Base-by-base conservation (phyloP, 768 basidiomycete genomes). In the Gyrodon lividus region DNA sequence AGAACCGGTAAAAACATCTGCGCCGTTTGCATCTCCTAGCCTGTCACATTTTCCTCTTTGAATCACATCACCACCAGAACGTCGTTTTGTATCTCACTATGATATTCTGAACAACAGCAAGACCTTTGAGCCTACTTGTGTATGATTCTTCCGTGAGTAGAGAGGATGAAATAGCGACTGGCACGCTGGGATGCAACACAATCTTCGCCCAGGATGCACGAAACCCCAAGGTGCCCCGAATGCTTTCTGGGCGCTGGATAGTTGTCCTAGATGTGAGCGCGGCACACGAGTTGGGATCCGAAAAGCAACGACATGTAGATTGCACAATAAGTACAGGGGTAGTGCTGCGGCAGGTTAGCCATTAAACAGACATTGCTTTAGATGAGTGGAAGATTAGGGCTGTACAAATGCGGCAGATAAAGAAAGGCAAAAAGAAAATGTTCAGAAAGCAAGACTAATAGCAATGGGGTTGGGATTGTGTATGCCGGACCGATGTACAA, bases 401-500 rank as follows among this genome's bases (percentile, higher is more conserved):
- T 69, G 56, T 71, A 70, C 68, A 72, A 67, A 67, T 72, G 69
- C 79, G 76, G 77, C 77, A 77, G 75, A 75, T 73, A 63, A 56
- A 61, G 53, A 55, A 56, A 28, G 43, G 41, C 64, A 66, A 65
- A 62, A 49, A 35, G 45, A 38, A 46, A 64, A 30, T 54, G 63
- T 69, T 67, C 66, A 55, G 72, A 72, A 72, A 69, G 72, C 71
- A 66, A 66, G 56, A 59, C 54, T 60, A 62, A 69, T 65, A 72
- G 65, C 66, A 64, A 65, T 72, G 73, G 70, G 68, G 42, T 24
- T 56, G 49, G 54, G 58, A 52, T 42, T 72, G 72, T 74, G 75
- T 78, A 79, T 82, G 81, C 80, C 74, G 74, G 74, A 73, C 78
- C 79, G 81, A 74, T 80, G 81, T 86, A 86, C 84, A 86, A 78